phyloP scores from a whole-genome alignment of 805 yeast species.

The Starmerella cellae region DNA sequence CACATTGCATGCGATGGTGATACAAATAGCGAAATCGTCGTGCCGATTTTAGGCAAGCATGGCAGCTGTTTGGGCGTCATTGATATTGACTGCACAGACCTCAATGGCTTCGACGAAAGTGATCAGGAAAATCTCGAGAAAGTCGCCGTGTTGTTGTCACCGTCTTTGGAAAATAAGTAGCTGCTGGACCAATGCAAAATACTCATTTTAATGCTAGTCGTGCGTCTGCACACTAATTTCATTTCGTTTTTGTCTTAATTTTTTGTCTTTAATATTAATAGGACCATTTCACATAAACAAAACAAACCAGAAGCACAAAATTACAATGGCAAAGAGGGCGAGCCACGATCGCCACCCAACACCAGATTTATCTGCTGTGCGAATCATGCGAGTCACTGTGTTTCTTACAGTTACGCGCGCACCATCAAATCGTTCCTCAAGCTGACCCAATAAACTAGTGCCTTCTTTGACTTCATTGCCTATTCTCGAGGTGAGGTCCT shows the following conservation, averaged over 20 bases:
- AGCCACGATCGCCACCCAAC: slow-evolving; percentile 56
- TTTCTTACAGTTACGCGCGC: slow-evolving; percentile 37
- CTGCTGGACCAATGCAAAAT: no score
- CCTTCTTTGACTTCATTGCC: slow-evolving; percentile 53
- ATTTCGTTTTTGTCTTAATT: no score
- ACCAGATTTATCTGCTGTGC: slow-evolving; percentile 51
- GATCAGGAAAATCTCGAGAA: slow-evolving; percentile 51
- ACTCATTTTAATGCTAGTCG: no score
- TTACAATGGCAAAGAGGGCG: slow-evolving; percentile 33
- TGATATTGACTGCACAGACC: slow-evolving; percentile 66
- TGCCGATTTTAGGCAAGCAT: slow-evolving; percentile 47
- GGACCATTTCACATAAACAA: slow-evolving; percentile 17
- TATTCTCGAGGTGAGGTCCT: slow-evolving; percentile 43
- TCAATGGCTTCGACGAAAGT: slow-evolving; percentile 49
- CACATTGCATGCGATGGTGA: slow-evolving; percentile 97
- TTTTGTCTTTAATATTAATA: no score
- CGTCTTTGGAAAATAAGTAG: slow-evolving; percentile 31
- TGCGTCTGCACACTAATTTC: no score
- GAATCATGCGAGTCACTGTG: slow-evolving; percentile 44
- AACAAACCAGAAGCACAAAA: slow-evolving; percentile 39
- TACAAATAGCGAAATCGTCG: slow-evolving; percentile 84
- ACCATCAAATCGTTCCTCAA: slow-evolving; percentile 37
- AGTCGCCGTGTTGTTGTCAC: slow-evolving; percentile 41
- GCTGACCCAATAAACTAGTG: slow-evolving; percentile 33
- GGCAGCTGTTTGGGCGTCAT: slow-evolving; percentile 51